Base-by-base conservation (phyloP, 148 eudicot genomes). In the Vaccinium corymbosum region DNA sequence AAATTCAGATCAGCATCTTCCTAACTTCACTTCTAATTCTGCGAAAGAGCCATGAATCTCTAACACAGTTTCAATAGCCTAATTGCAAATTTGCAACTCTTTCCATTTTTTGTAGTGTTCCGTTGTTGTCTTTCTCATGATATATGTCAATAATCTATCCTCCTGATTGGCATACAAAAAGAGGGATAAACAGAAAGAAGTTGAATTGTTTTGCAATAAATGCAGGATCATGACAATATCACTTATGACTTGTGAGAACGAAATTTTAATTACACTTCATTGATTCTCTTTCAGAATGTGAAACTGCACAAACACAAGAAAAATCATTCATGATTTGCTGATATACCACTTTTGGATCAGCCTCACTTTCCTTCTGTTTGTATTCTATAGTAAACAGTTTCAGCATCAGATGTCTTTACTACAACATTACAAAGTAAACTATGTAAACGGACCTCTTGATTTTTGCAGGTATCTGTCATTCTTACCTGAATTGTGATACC, bases 291-390 rank as follows among this genome's bases (percentile, higher is more conserved):
- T 78, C 17, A 27, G 12, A 53, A 78, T 56, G 29, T 75, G 78
- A 75, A 75, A 49, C 35, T 76, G n/a, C 62, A 27, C 11, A 78
- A 14, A 15, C 61, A 52, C 42, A 78, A 53, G 35, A 78, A 68
- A 2, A 72, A 72, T 6, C 22, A 55, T 29, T 1, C 16, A 53
- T 29, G 66, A 46, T 79, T 79, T 29, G 82, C 82, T 53, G 74
- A 78, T 53, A 13, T 10, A 68, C 74, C 80, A 83, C 19, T 59
- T 76, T 76, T 56, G 85, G 68, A 79, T 84, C 85, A 83, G 82
- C 81, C 61, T 11, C 86, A 78, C 16, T 14, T 70, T 81, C 38
- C 53, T 20, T 16, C 12, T 50, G 16, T 72, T 15, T 72, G 49
- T 14, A 15, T 12, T 5, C 25, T 7, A 74, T 74, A 81, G 8